Conservation (phyloP, 495 filamentous ascomycete genomes). For the Trypethelium eluteriae region DNA sequence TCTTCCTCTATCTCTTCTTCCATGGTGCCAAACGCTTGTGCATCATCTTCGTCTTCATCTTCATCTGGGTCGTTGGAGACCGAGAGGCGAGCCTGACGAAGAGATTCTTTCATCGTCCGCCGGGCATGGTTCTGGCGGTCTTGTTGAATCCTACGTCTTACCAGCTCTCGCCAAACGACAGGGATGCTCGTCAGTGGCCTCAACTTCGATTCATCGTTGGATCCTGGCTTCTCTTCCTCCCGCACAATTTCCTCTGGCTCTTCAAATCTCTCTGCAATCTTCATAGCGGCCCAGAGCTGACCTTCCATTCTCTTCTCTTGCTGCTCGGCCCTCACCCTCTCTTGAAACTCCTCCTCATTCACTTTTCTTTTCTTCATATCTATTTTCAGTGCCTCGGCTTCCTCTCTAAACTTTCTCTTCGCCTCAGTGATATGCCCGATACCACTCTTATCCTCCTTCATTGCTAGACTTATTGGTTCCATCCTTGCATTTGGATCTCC, state of each 20-base stretch:
- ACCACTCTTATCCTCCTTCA: conserved; percentile 76
- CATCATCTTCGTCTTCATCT: conserved; percentile 52
- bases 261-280: conserved; percentile 48
- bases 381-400: conserved; percentile 44
- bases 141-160: conserved; percentile 58
- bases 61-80: conserved; percentile 47
- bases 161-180: conserved; percentile 69
- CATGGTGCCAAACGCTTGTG: conserved; percentile 45
- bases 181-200: conserved; percentile 57
- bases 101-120: conserved; percentile 58
- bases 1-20: conserved; percentile 75
- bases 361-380: conserved; percentile 55
- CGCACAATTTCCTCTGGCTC: conserved; percentile 21
- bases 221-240: conserved; percentile 14
- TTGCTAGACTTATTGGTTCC: conserved; percentile 59
- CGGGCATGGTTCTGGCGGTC: conserved; percentile 61
- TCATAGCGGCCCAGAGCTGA: conserved; percentile 66
- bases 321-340: conserved; percentile 61
- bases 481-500: conserved; percentile 34
- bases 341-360: conserved; percentile 68
- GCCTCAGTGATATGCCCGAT: conserved; percentile 77
- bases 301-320: conserved; percentile 62
- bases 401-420: conserved; percentile 71
- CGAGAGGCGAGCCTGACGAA: conserved; percentile 41
- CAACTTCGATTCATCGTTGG: conserved; percentile 15